Conservation (phyloP, 75 land plant genomes). For the Picea sitchensis region DNA sequence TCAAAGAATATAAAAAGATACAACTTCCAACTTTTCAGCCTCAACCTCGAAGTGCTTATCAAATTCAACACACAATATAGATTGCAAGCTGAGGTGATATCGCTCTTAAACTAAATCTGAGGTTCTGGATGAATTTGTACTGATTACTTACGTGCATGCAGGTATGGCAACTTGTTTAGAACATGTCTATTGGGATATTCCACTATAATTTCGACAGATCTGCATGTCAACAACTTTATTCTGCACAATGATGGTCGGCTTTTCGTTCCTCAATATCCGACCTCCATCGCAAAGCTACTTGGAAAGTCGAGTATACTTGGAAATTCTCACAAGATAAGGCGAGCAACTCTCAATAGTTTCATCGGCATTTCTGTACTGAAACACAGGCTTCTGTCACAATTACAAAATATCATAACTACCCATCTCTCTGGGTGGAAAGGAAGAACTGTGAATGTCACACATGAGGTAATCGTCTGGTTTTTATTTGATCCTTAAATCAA, state of each 20-base stretch:
- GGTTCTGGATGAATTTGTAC: too few species aligned
- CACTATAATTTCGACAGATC: conserved; percentile 61
- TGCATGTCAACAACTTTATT: conserved; percentile 59
- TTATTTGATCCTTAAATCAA: too few species aligned
- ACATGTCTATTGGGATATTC: conserved; percentile 58
- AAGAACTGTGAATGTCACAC: conserved; percentile 43
- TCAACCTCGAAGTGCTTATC: too few species aligned
- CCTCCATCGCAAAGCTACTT: conserved; percentile 48
- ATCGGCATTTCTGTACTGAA: conserved; percentile 39
- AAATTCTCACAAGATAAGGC: conserved; percentile 49
- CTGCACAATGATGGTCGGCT: conserved; percentile 58
- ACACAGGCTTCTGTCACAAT: conserved; percentile 33
- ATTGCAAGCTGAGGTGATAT: too few species aligned
- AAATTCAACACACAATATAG: too few species aligned
- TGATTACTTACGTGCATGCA: neutral
- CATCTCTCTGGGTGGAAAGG: conserved; percentile 29
- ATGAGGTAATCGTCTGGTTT: conserved; percentile 12
- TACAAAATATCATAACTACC: conserved; percentile 43
- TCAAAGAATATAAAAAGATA: too few species aligned
- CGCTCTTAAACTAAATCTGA: too few species aligned
- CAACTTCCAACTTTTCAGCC: too few species aligned
- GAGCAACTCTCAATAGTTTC: conserved; percentile 41
- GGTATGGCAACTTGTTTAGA: conserved; percentile 62
- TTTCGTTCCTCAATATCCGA: conserved; percentile 68
- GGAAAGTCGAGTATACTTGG: conserved; percentile 61